Evolutionary conservation across 2,329 filamentous ascomycete genomes (phyloP), one percentile per base, ranked within the genome.

Genomic region (Zasmidium cellare): DNA sequence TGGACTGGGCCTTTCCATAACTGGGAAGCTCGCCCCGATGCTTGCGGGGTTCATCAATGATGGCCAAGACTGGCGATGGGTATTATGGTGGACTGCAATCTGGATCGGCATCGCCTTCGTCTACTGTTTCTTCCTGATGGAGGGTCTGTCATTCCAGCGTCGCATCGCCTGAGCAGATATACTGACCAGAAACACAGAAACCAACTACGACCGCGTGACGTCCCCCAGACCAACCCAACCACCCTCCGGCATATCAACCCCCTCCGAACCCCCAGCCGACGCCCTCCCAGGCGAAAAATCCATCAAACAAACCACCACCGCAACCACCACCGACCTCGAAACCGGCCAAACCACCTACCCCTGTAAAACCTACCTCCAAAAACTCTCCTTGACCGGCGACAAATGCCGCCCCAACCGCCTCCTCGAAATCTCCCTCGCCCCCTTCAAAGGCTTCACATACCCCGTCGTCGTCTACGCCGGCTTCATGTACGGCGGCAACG

Each of bases 51-150:
- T 78, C 65, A 78, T 84, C 60, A 75, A 75, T 49, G 76, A 81
- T 46, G 74, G 74, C 1, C 72, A 75, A 56, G 79, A 79, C 2
- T 82, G 79, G 79, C 61, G 75, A 57, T 82, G 80, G 78, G 75
- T 77, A 14, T 73, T 80, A 9, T 70, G 71, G 80, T 83, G 80
- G 74, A 79, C 78, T 20, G 80, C 83, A 2, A 84, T 86, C 20
- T 77, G 86, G 61, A 69, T 74, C 2, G 81, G 72, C 1, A 69
- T 79, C 2, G 75, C 72, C 3, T 79, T 82, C 41, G 63, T 85
- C n/a, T 77, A 84, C 59, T 71, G 82, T 2, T 85, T 84, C 71
- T 81, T 86, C 63, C 79, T 82, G 66, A 80, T 85, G 76, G 84
- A 86, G 67, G 57, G 57, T 60, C 14, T n/a, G 46, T 9, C 11